Conservation (phyloP, 1,284 basidiomycete genomes). For the Fomitopsis schrenkii region DNA sequence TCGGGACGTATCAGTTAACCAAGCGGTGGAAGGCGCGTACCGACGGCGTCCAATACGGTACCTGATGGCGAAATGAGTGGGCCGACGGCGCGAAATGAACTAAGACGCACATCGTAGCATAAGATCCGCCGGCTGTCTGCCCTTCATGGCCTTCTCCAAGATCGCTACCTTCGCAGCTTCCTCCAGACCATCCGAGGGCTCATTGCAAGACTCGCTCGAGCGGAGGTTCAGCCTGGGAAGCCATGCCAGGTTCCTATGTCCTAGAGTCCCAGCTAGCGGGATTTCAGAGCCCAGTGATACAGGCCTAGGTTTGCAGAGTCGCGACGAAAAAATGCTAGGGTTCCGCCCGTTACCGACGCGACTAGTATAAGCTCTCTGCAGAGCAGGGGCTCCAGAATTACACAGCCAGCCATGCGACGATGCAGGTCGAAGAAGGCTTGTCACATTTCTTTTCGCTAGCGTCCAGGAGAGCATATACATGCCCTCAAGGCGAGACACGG, state of each 20-base stretch:
- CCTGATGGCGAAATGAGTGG: conserved; percentile 41
- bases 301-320: neutral
- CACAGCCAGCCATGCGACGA: conserved; percentile 7
- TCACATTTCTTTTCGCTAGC: conserved; percentile 42
- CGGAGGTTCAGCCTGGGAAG: conserved; percentile 20
- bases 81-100: conserved; percentile 4
- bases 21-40: conserved; percentile 30
- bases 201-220: conserved; percentile 15
- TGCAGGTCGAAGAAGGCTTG: conserved; percentile 18
- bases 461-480: conserved; percentile 44
- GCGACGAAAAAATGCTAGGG: neutral
- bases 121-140: conserved; percentile 74
- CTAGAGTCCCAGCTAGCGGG: neutral
- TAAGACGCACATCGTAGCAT: conserved; percentile 71
- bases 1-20: neutral
- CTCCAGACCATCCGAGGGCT: conserved; percentile 51
- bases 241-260: conserved; percentile 20
- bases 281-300: neutral
- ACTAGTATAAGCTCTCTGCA: conserved; percentile 16
- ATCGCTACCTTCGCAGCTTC: conserved; percentile 68
- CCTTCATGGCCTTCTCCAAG: conserved; percentile 77
- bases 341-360: conserved; percentile 2
- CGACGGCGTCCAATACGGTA: conserved; percentile 82
- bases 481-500: conserved; percentile 26
- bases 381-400: conserved; percentile 5